Conservation (phyloP, 441 rosid species). For the Syzygium malaccense region DNA sequence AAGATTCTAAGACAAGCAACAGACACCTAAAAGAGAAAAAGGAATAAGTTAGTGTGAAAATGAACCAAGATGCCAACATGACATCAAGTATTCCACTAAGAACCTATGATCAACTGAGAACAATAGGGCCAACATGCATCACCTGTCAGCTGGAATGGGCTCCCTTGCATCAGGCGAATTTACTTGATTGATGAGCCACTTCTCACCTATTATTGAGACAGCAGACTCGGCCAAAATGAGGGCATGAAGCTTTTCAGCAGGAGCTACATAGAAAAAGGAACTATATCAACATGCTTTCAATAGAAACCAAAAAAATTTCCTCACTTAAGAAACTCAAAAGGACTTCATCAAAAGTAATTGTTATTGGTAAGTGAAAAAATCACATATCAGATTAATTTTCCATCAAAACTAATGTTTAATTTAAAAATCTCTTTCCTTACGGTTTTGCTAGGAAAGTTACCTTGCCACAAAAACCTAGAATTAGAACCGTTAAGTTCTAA, state of each 20-base stretch:
- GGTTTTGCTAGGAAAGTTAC: background rate
- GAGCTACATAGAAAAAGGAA: conserved; percentile 41
- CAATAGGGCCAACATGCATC: conserved; percentile 1
- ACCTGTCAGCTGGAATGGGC: conserved; percentile 63
- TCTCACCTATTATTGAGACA: conserved; percentile 54
- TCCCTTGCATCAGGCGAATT: conserved; percentile 46
- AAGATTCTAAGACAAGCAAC: conserved; percentile 75
- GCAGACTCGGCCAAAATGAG: conserved; percentile 73
- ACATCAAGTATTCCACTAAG: background rate
- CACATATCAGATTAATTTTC: background rate
- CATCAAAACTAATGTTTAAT: background rate
- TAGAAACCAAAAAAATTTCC: background rate
- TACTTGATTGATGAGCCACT: conserved; percentile 60
- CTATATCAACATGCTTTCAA: background rate
- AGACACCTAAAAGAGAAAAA: conserved; percentile 57
- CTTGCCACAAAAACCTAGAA: background rate
- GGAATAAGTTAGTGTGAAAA: background rate
- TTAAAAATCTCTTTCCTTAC: background rate
- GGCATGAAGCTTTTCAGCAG: conserved; percentile 73
- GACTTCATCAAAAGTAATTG: background rate
- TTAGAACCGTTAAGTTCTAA: background rate
- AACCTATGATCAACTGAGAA: background rate
- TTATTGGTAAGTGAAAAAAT: background rate
- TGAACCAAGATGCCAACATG: background rate
- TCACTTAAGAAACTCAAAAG: background rate